Percentiles rank a stretch among this genome's conserved stretches.
phyloP scores from a whole-genome alignment of 2,329 filamentous ascomycete genomes.

The Colletotrichum sublineola region DNA sequence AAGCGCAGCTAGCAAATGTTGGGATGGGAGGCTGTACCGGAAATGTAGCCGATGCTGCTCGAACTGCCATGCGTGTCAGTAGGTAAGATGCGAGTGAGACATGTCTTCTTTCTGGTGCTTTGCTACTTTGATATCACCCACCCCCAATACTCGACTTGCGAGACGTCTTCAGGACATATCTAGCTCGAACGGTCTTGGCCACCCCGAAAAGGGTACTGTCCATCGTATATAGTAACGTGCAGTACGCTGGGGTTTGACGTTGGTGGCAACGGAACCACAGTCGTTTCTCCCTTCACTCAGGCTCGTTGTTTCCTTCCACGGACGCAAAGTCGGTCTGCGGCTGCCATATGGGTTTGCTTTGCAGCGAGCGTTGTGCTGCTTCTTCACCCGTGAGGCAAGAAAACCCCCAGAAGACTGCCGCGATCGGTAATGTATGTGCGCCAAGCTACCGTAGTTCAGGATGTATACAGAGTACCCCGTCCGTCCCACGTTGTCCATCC shows the following conservation, averaged over 20 bases:
- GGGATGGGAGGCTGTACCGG: neutral
- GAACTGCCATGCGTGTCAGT: neutral
- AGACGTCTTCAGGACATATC: neutral
- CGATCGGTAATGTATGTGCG: constrained; percentile 28
- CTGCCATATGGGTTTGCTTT: constrained; percentile 2
- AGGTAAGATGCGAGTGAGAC: constrained; percentile 1
- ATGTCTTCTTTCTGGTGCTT: neutral
- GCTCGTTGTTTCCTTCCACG: neutral
- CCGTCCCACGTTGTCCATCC: constrained; percentile 28
- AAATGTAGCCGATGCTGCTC: neutral
- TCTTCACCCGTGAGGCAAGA: neutral
- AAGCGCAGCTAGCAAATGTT: neutral
- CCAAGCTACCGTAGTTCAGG: too few species aligned
- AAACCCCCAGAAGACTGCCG: neutral
- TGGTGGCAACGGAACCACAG: neutral
- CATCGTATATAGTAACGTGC: neutral
- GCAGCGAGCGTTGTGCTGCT: neutral
- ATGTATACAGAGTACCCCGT: neutral
- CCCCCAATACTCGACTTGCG: neutral
- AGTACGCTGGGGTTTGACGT: neutral
- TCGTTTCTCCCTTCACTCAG: neutral
- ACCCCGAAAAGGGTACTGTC: neutral
- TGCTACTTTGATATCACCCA: neutral
- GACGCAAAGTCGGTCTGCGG: constrained; percentile 21
- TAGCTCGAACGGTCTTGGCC: neutral